A percentile compares a stretch with the other conserved stretches of the same genome.
Evolutionary conservation across 371 early-diverging fungal species (phyloP).

Genomic region (Mucor piriformis): DNA sequence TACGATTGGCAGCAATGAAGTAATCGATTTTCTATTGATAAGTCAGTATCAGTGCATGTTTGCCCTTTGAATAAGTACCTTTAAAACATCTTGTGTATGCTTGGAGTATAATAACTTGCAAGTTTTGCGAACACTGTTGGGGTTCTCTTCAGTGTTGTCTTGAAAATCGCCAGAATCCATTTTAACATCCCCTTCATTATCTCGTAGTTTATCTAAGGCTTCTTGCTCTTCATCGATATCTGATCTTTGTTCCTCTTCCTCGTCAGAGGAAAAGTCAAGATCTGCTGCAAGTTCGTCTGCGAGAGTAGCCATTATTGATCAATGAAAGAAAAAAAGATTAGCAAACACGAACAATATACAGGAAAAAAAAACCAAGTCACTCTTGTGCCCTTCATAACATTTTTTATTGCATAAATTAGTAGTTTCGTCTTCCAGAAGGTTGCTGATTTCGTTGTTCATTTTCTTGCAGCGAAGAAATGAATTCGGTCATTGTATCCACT

Average conservation of each 20-base stretch:
- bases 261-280: conserved; percentile 63
- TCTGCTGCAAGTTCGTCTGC: conserved; percentile 82
- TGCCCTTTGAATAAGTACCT: conserved; percentile 24
- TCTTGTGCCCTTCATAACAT: background rate
- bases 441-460: conserved; percentile 4
- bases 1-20: conserved; percentile 43
- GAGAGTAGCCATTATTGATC: conserved; percentile 50
- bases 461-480: conserved; percentile 28
- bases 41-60: background rate
- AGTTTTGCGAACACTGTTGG: conserved; percentile 42
- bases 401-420: conserved; percentile 7
- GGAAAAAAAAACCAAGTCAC: background rate
- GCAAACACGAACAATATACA: background rate
- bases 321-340: background rate
- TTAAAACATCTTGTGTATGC: conserved; percentile 45
- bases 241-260: conserved; percentile 33
- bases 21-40: conserved; percentile 56
- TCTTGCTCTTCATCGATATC: conserved; percentile 36
- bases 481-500: conserved; percentile 45
- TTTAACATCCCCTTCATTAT: conserved; percentile 27
- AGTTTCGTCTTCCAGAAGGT: background rate
- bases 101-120: conserved; percentile 48
- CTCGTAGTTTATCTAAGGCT: conserved; percentile 20
- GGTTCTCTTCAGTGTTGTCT: conserved; percentile 10
- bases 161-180: conserved; percentile 21